Evolutionary conservation across 257 asterid species (phyloP).

Genomic region (Lantana camara): DNA sequence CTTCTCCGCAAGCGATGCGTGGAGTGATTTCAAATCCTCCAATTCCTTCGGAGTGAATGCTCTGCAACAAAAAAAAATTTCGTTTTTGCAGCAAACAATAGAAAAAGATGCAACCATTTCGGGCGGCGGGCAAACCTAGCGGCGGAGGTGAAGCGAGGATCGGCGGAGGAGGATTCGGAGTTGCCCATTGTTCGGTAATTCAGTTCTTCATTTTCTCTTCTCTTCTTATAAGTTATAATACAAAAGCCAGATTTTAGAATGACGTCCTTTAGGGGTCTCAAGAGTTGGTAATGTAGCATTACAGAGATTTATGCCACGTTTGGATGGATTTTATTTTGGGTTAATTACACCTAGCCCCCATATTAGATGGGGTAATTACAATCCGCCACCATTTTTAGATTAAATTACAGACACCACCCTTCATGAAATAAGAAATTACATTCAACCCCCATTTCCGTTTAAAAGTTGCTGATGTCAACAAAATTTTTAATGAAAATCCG

Average conservation of each 20-base stretch:
- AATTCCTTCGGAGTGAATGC: slow-evolving; percentile 66
- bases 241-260: neutral
- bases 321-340: neutral
- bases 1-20: slow-evolving; percentile 68
- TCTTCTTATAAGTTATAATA: neutral
- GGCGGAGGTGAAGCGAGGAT: slow-evolving; percentile 62
- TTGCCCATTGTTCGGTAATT: slow-evolving; percentile 56
- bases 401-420: too few species aligned
- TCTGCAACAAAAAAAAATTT: slow-evolving; percentile 39
- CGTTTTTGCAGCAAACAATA: neutral
- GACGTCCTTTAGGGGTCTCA: neutral
- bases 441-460: too few species aligned
- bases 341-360: too few species aligned
- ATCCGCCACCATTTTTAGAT: too few species aligned
- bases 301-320: neutral
- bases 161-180: slow-evolving; percentile 56
- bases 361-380: too few species aligned
- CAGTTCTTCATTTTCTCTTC: neutral
- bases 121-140: slow-evolving; percentile 44
- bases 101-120: neutral
- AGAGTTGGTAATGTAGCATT: neutral
- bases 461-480: too few species aligned
- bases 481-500: too few species aligned
- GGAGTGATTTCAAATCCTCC: slow-evolving; percentile 66
- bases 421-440: too few species aligned